Base-by-base conservation (phyloP, 805 yeast species). In the Candida manassasensis region DNA sequence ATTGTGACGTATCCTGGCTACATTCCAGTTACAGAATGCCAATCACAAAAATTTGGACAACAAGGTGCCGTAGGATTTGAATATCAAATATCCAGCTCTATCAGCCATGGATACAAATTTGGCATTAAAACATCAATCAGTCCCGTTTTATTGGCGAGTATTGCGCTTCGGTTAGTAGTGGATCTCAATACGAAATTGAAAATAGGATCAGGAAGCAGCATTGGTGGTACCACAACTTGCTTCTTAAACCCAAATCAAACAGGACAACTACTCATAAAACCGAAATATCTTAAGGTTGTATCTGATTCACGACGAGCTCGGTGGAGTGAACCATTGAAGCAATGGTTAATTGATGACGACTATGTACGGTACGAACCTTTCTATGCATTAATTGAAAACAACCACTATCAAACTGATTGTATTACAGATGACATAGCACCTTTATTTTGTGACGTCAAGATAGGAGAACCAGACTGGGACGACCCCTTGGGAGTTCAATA, bases 351-450 rank as follows among this genome's bases (percentile, higher is more conserved):
- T 5, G 40, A 38, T 18, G 29, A 37, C 1, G 45, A 45, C 6
- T 42, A 49, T 27, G 21, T 33, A n/a, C 27, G 26, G 8, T 39
- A 29, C 28, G 42, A 41, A 2, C 35, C 21, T 14, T 29, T 44
- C 9, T 24, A 30, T n/a, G 29, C 44, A 8, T 29, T 48, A 4
- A 12, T 46, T 21, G 41, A 44, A n/a, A 30, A 34, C 3, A 33
- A 38, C 10, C 36, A 37, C 7, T 25, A 32, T 15, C 39, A 47
- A 32, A 34, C 42, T 2, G 46, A 40, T 6, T 53, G 59, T 47
- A 54, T 49, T 6, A 51, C 56, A 14, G 43, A 40, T 36, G 57
- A 53, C 19, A 41, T 45, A 3, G 53, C 51, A 14, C 39, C 41
- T 16, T 40, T 53, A 30, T 45, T 42, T 24, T 53, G 59, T 30